Conservation (phyloP, 345 rosid species). For the Populus tremula region DNA sequence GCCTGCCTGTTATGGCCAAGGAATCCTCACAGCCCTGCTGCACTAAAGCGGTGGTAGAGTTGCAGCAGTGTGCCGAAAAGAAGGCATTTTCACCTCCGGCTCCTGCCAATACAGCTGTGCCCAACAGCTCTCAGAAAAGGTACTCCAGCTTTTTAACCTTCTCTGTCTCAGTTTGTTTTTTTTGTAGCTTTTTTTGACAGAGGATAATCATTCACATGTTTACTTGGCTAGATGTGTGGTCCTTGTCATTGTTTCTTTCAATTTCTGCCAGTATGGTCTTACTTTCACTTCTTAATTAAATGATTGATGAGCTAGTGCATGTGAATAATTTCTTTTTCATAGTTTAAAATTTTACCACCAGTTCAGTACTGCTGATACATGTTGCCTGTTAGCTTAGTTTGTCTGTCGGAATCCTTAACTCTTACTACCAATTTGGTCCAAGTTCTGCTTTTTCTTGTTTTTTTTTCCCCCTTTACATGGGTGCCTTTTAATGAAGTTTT, state of each 20-base stretch:
- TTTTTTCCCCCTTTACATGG: background rate
- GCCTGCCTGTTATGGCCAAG: constrained; percentile 37
- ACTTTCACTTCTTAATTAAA: background rate
- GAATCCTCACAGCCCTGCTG: constrained; percentile 49
- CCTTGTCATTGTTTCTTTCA: constrained; percentile 29
- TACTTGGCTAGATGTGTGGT: constrained; percentile 37
- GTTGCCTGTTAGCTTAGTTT: constrained; percentile 5
- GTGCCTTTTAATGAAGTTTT: constrained; percentile 10
- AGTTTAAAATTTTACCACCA: background rate
- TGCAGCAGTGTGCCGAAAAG: constrained; percentile 48
- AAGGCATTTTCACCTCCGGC: constrained; percentile 40
- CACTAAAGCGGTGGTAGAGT: constrained; percentile 40
- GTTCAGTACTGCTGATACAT: background rate
- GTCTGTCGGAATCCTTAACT: background rate
- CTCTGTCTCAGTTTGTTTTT: background rate
- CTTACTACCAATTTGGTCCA: constrained; percentile 14
- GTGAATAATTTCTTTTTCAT: background rate
- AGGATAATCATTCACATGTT: constrained; percentile 46
- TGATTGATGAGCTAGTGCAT: constrained; percentile 9
- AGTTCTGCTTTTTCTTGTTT: constrained; percentile 10
- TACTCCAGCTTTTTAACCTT: constrained; percentile 35
- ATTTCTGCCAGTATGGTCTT: background rate
- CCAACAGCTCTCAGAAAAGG: constrained; percentile 73
- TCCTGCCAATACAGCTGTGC: constrained; percentile 47
- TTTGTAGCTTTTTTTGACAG: constrained; percentile 19